Evolutionary conservation across 2,329 filamentous ascomycete species (phyloP), one percentile per base, ranked within the genome.

Genomic region (Colletotrichum shisoi): DNA sequence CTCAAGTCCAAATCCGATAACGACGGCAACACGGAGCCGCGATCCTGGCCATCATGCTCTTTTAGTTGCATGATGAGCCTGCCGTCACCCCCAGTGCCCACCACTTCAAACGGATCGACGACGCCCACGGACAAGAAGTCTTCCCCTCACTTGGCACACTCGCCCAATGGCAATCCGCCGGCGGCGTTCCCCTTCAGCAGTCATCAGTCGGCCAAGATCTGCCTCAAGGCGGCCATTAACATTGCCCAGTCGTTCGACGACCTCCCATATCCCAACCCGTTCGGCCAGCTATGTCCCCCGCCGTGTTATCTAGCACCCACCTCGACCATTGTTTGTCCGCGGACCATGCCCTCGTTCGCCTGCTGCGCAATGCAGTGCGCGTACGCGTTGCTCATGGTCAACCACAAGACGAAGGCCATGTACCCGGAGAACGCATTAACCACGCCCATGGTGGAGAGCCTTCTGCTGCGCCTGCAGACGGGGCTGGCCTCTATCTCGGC

Each of bases 171-270:
- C n/a, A 59, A 24, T 65, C 69, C 65, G 67, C 69, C 17, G 19
- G 51, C 61, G 3, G 67, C 73, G 11, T 77, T 81, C 49, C 82
- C 82, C 15, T 84, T 83, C 70, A 80, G 74, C 68, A 79, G 76
- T 48, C 80, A 82, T 63, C 76, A 79, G 48, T 84, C 82, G 15
- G 79, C 82, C 24, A 82, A 82, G 70, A 78, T 84, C 66, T 84
- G 82, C 70, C 75, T 84, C 39, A 81, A 79, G 53, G 79, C 82
- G 8, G 81, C 82, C 2, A 76, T 84, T 49, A 81, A 78, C 67
- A 84, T 85, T 62, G 79, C 82, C 1, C 72, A 76, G 57, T 78
- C 79, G 13, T 84, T 84, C 58, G 77, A 81, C 68, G 73, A 75
- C 12, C 71, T 85, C 40, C 82, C 83, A 0, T 83, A 80, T 61